These are phyloP conservation scores for Arthroderma sp. DNA, from an alignment of 2,329 filamentous ascomycete species.

Conservation along the genomic window DNA sequence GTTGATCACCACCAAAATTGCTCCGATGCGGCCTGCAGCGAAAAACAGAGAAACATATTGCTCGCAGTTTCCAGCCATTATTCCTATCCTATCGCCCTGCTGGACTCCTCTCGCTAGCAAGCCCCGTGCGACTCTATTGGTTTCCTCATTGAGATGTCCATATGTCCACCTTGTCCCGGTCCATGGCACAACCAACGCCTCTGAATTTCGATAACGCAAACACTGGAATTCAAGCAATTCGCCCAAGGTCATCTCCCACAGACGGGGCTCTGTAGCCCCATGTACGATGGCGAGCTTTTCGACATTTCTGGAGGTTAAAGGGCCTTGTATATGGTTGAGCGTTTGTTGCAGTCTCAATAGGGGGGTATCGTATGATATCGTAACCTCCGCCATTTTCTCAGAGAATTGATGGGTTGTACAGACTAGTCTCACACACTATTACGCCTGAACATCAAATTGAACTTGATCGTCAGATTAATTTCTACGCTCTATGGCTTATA, in stretches of 20 bases:
- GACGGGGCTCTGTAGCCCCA: slow-evolving; percentile 54
- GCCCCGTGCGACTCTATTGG: slow-evolving; percentile 49
- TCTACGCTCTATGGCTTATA: too few relatives aligned
- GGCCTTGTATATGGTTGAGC: slow-evolving; percentile 14
- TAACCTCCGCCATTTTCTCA: slow-evolving; percentile 4
- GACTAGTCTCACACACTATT: too few relatives aligned
- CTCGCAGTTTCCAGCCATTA: slow-evolving; percentile 55
- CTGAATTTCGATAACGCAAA: slow-evolving; percentile 49
- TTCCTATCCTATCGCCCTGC: slow-evolving; percentile 56
- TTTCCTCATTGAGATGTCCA: slow-evolving; percentile 49
- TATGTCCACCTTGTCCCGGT: slow-evolving; percentile 63
- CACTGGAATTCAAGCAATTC: slow-evolving; percentile 61
- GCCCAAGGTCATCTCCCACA: slow-evolving; percentile 58
- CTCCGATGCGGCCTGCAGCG: slow-evolving; percentile 52
- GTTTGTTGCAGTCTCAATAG: slow-evolving; percentile 14
- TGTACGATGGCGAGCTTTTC: slow-evolving; percentile 44
- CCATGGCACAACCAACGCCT: slow-evolving; percentile 64
- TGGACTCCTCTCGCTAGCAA: slow-evolving; percentile 54
- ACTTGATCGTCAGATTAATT: too few relatives aligned
- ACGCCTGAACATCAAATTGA: too few relatives aligned
- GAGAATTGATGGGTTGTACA: background rate
- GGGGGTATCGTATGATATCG: slow-evolving; percentile 9
- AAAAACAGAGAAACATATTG: slow-evolving; percentile 57
- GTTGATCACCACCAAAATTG: slow-evolving; percentile 63
- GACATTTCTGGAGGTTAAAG: slow-evolving; percentile 1